A percentile compares a stretch with the other conserved stretches of the same genome.
phyloP scores from a whole-genome alignment of 2,329 filamentous ascomycete species.

The Chrysosporium queenslandicum region DNA sequence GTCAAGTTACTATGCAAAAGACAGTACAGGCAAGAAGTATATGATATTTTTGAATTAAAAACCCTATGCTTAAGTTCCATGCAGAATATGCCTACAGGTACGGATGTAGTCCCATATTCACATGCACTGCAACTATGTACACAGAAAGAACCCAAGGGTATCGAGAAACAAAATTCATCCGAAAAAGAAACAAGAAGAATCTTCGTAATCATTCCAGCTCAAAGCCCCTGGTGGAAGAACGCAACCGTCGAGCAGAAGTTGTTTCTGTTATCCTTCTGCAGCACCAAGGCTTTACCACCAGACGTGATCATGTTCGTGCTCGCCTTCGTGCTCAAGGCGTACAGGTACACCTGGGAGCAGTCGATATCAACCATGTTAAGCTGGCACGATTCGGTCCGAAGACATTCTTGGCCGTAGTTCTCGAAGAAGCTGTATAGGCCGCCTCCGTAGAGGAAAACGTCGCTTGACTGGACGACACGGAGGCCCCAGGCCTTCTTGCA shows the following conservation, averaged over 20 bases:
- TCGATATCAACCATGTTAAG: conserved; percentile 67
- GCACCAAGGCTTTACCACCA: conserved; percentile 29
- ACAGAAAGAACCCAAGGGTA: not conserved
- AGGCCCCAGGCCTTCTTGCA: conserved; percentile 73
- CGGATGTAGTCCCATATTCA: not conserved
- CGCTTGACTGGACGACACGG: conserved; percentile 55
- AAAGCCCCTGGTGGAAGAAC: conserved; percentile 30
- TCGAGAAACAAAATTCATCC: not conserved
- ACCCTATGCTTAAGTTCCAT: not conserved
- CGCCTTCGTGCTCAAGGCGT: conserved; percentile 64
- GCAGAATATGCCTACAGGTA: not conserved
- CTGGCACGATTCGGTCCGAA: conserved; percentile 60
- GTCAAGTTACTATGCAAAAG: no score
- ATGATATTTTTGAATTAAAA: not conserved
- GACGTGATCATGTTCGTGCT: conserved; percentile 60
- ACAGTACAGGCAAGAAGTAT: no score
- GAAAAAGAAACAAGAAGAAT: not conserved
- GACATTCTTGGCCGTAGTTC: conserved; percentile 65
- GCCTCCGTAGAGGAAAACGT: conserved; percentile 60
- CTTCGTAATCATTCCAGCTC: not conserved
- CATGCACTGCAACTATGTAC: not conserved
- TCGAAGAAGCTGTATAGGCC: conserved; percentile 77
- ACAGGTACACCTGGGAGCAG: conserved; percentile 50
- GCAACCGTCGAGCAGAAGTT: conserved; percentile 39
- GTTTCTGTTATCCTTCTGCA: conserved; percentile 32